Conservation (phyloP, 495 filamentous ascomycete genomes). For the Talaromyces thailandensis region DNA sequence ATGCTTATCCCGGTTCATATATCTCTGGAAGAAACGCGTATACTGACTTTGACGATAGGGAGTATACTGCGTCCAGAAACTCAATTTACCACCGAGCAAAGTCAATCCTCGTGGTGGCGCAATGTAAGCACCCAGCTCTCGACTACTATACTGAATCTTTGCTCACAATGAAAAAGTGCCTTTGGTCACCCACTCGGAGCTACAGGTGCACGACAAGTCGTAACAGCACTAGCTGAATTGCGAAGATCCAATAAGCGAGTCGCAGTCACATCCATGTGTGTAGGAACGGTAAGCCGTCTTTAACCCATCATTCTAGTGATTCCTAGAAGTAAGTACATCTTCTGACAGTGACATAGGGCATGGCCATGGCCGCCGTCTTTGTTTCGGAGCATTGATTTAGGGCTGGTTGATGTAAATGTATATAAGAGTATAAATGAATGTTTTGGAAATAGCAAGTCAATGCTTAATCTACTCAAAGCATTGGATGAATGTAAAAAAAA, state of each 20-base stretch:
- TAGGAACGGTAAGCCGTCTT: constrained; percentile 53
- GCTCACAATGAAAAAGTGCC: constrained; percentile 33
- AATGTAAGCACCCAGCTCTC: constrained; percentile 28
- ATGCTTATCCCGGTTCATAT: background rate
- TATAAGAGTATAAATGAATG: background rate
- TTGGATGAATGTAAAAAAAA: background rate
- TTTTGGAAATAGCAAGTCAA: background rate
- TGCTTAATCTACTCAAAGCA: background rate
- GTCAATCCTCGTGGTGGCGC: constrained; percentile 85
- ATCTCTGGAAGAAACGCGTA: no score
- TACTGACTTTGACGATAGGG: constrained; percentile 21
- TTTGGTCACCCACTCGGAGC: constrained; percentile 75
- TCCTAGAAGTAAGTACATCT: background rate
- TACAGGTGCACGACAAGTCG: constrained; percentile 73
- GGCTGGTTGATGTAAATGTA: background rate
- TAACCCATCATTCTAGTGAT: background rate
- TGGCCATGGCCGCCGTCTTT: constrained; percentile 48
- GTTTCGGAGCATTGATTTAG: constrained; percentile 30
- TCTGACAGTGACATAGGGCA: constrained; percentile 25
- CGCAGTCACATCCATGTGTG: constrained; percentile 78
- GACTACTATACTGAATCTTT: background rate
- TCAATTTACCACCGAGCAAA: constrained; percentile 71
- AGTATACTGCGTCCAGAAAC: constrained; percentile 74
- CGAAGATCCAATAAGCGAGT: constrained; percentile 71
- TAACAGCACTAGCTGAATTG: constrained; percentile 74